A percentile compares a stretch with the other conserved stretches of the same genome.
Evolutionary conservation across 2,329 filamentous ascomycete genomes (phyloP).

Genomic region (Claviceps sorghi): DNA sequence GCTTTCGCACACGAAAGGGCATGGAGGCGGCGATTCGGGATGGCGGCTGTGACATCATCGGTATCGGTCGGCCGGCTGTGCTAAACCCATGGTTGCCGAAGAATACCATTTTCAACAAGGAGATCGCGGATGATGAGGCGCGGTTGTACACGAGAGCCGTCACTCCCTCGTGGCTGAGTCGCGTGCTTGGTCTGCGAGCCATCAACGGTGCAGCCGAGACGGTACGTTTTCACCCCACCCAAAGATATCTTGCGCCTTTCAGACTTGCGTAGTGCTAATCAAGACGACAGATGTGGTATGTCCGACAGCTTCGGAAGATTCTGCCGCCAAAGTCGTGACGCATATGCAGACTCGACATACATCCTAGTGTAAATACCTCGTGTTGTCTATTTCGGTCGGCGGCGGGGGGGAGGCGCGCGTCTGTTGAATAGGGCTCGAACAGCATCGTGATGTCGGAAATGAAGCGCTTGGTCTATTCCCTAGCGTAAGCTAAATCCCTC

Average conservation of each 20-base stretch:
- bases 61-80: constrained; percentile 24
- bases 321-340: background rate
- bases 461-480: too few species aligned
- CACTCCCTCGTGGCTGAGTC: constrained; percentile 10
- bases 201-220: constrained; percentile 8
- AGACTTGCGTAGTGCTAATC: background rate
- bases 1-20: constrained; percentile 36
- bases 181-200: constrained; percentile 10
- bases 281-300: constrained; percentile 1
- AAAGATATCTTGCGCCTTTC: background rate
- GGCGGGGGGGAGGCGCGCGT: too few species aligned
- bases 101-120: constrained; percentile 20
- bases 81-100: constrained; percentile 23
- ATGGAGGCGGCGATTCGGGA: constrained; percentile 25
- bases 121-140: constrained; percentile 20
- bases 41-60: constrained; percentile 27
- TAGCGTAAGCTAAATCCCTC: too few species aligned
- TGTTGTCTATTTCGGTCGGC: background rate
- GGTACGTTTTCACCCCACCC: constrained; percentile 2
- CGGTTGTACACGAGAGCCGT: constrained; percentile 15
- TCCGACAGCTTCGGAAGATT: constrained; percentile 1
- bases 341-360: background rate
- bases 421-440: too few species aligned
- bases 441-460: too few species aligned
- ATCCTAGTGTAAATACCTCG: background rate